Evolutionary conservation across 495 filamentous ascomycete species (phyloP), one percentile per base, ranked within the genome.

Genomic region (Trichocladium antarcticum): DNA sequence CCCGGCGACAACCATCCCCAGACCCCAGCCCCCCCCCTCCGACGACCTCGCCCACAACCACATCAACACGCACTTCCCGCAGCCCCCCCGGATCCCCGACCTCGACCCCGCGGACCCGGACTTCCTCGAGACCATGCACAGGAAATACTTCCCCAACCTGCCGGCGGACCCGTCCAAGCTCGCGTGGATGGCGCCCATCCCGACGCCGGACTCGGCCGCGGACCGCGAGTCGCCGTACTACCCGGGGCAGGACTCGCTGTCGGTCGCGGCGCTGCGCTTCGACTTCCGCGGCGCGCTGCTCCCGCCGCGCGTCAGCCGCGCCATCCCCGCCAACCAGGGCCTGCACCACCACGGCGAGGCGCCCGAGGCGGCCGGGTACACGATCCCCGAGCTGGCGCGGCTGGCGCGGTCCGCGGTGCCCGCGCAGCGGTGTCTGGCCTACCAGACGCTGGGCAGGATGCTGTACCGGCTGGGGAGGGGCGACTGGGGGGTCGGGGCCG

Each of bases 261-360:
- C 81, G n/a, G 72, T 88, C 0, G 82, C 85, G 0, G 74, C 80
- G 15, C 71, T 98, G 32, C 87, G 92, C 38, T 98, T 98, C 73
- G 83, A 89, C 59, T 89, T 98, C 57, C 75, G 72, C 12, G 92
- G 89, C 40, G 68, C 69, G 1, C 72, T 98, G 0, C 70, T 98
- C 20, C 75, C 89, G 0, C 92, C 92, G 1, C 72, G 78, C 21
- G 76, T 76, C 5, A 78, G 87, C 10, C 74, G 84, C 39, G 72
- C 75, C 6, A 76, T 97, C 19, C 82, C 90, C 0, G 74, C 76
- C 1, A 81, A 74, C 12, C 74, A 83, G 21, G 92, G 92, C 1
- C 74, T 98, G 34, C 92, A 98, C 65, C 92, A 98, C 64, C 92
- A 98, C 64, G 89, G 81, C 51, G 80, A 93, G 37, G 89, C 93